phyloP scores from a whole-genome alignment of 2,329 filamentous ascomycete genomes.

The Apiospora kogelbergensis region DNA sequence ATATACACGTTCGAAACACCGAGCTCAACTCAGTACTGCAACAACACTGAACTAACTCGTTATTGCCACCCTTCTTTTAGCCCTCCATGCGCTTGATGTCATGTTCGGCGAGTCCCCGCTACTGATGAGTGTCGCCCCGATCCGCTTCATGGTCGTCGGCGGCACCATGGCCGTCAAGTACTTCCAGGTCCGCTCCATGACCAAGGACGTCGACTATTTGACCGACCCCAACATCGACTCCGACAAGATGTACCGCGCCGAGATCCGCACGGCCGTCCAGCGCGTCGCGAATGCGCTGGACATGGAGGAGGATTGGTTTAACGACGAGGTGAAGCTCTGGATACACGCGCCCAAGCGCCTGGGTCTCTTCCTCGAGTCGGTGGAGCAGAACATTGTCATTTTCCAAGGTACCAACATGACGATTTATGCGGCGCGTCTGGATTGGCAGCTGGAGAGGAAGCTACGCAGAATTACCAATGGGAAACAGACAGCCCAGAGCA shows the following conservation, averaged over 20 bases:
- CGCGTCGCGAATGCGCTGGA: slow-evolving; percentile 14
- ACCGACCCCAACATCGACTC: slow-evolving; percentile 27
- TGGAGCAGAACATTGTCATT: slow-evolving; percentile 22
- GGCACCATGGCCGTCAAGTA: slow-evolving; percentile 25
- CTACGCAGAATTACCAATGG: slow-evolving; percentile 23
- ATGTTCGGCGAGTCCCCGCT: slow-evolving; percentile 24
- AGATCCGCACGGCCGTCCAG: slow-evolving; percentile 18
- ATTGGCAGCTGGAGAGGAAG: slow-evolving; percentile 28
- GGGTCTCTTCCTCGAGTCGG: slow-evolving; percentile 23
- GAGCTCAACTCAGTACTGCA: background rate
- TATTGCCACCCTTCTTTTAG: slow-evolving; percentile 13
- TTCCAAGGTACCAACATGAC: slow-evolving; percentile 23
- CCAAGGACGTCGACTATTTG: slow-evolving; percentile 25
- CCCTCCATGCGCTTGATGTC: slow-evolving; percentile 21
- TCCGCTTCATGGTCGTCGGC: slow-evolving; percentile 26
- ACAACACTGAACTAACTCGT: background rate
- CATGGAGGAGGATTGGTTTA: slow-evolving; percentile 22
- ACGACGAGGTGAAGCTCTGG: slow-evolving; percentile 23
- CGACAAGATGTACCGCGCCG: slow-evolving; percentile 19
- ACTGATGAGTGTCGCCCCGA: slow-evolving; percentile 27
- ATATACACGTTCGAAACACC: background rate
- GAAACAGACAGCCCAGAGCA: slow-evolving; percentile 10
- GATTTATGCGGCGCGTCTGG: slow-evolving; percentile 24
- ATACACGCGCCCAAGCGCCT: slow-evolving; percentile 17
- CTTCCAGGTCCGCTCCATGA: slow-evolving; percentile 21